Evolutionary conservation across 2,329 filamentous ascomycete species (phyloP), one percentile per base, ranked within the genome.

Genomic region (Ophiostoma himal-ulmi): DNA sequence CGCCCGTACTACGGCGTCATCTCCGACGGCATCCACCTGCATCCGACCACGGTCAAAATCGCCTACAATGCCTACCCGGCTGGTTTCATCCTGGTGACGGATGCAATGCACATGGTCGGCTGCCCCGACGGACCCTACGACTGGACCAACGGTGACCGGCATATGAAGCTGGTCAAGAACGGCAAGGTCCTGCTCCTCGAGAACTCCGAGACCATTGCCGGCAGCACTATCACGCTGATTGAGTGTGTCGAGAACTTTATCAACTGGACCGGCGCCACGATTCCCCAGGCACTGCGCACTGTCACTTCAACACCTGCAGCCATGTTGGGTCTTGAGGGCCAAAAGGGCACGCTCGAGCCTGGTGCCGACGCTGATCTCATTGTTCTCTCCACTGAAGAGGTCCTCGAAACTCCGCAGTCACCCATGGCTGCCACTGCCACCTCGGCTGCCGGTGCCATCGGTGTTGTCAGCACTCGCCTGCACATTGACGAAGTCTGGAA

Each of bases 1-100:
- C 85, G 90, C 68, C 93, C 93, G 0, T 97, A 86, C 79, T 97
- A 94, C 78, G 94, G 94, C 71, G 87, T 97, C 76, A 97, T 97
- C 72, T 88, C 92, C 3, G 94, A 97, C 77, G 94, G 94, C 26
- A 93, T 96, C 73, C 94, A 97, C 78, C 83, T 97, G 41, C 93
- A 97, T 75, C 91, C 93, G 0, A 94, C 92, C 0, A 92, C 91
- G 0, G 88, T 97, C 79, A 94, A 93, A 78, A 94, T 97, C 72
- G 93, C 94, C 1, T 96, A 90, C 82, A 92, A 92, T 74, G 89
- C 93, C 0, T 92, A 97, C 76, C 93, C 92, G 0, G 86, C 89
- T 5, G 94, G 94, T 0, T 89, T 95, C 76, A 91, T 97, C 72
- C 86, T 97, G 6, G 93, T 97, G 64, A 97, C 94, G 0, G 94